A percentile compares a stretch with the other conserved stretches of the same genome.
Evolutionary conservation across 768 basidiomycete genomes (phyloP).

Genomic region (Pisolithus microcarpus): DNA sequence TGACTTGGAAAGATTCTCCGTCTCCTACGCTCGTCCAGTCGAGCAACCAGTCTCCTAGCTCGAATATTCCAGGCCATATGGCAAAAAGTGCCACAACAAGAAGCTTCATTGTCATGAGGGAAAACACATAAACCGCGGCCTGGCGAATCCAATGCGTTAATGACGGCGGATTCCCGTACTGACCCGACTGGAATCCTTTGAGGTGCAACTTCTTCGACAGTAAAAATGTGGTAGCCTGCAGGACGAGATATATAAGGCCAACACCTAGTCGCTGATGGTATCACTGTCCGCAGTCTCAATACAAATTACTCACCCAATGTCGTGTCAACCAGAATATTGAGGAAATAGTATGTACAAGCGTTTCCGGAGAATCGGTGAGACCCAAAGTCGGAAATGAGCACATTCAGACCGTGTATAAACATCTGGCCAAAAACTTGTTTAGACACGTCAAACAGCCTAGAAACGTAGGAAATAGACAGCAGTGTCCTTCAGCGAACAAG

Average conservation of each 20-base stretch:
- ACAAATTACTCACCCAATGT: conserved; percentile 52
- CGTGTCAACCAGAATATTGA: conserved; percentile 82
- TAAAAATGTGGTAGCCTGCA: conserved; percentile 56
- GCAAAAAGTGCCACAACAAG: conserved; percentile 73
- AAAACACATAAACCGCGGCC: conserved; percentile 72
- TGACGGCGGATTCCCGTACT: conserved; percentile 83
- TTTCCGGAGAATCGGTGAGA: conserved; percentile 67
- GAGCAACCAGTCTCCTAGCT: conserved; percentile 80
- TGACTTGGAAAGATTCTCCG: conserved; percentile 62
- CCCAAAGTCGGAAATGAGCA: conserved; percentile 70
- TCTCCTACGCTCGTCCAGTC: conserved; percentile 63
- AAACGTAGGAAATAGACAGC: background rate
- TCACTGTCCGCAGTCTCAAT: background rate
- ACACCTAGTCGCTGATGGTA: conserved; percentile 52
- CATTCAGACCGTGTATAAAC: conserved; percentile 73
- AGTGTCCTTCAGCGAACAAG: conserved; percentile 3
- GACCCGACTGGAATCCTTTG: conserved; percentile 77
- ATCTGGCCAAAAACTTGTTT: conserved; percentile 87
- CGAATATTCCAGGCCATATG: conserved; percentile 61
- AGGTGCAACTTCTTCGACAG: conserved; percentile 57
- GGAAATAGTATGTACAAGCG: conserved; percentile 88
- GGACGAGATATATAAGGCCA: conserved; percentile 66
- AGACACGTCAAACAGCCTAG: conserved; percentile 85
- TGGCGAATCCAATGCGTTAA: conserved; percentile 68
- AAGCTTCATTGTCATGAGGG: conserved; percentile 86